Percentiles rank a stretch among this genome's conserved stretches.
Evolutionary conservation across 2,329 filamentous ascomycete species (phyloP).

Genomic region (Verticillium dahliae): DNA sequence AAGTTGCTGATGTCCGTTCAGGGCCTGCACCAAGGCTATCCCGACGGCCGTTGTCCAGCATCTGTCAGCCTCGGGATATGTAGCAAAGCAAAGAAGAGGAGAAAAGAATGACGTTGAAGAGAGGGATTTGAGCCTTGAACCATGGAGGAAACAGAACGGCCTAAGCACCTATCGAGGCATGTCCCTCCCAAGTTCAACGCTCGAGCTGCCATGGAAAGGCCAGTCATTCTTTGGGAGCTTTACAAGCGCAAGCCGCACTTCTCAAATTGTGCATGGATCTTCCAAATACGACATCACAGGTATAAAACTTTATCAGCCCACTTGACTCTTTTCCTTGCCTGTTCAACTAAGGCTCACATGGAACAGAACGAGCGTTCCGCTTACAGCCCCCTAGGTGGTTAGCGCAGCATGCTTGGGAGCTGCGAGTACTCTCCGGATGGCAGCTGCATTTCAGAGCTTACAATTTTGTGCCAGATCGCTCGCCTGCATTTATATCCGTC

Average conservation of each 20-base stretch:
- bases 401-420: not conserved
- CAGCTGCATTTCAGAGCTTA: not conserved
- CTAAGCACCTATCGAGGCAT: not conserved
- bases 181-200: not conserved
- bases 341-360: not conserved
- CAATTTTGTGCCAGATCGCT: not conserved
- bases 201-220: not conserved
- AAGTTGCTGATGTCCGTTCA: not conserved
- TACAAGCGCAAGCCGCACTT: not conserved
- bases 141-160: not conserved
- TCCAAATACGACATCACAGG: not conserved
- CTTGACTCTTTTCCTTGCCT: too few relatives aligned
- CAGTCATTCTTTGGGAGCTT: conserved; percentile 3
- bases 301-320: not conserved
- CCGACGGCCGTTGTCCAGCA: not conserved
- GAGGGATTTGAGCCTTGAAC: not conserved
- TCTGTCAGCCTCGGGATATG: not conserved
- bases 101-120: not conserved
- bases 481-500: fast-evolving
- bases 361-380: not conserved
- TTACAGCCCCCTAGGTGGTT: conserved; percentile 3
- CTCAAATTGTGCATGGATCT: not conserved
- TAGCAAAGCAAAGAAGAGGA: not conserved
- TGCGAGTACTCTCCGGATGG: not conserved
- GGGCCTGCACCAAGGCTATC: not conserved